These are phyloP conservation scores for Hypoxylon sp. DNA, from an alignment of 2,329 filamentous ascomycete genomes.

Conservation along the genomic window DNA sequence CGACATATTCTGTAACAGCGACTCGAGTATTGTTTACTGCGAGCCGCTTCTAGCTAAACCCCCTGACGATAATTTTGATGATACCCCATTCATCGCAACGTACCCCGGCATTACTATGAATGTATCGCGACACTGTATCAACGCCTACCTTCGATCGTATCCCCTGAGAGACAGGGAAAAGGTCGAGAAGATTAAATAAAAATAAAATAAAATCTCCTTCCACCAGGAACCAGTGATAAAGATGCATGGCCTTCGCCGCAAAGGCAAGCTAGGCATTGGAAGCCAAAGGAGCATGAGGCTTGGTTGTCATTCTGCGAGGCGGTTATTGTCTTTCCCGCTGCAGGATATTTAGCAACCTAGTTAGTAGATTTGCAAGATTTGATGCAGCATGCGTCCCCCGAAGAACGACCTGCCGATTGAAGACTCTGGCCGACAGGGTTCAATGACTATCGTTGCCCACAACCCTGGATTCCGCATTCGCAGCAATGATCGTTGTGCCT, in stretches of 20 bases:
- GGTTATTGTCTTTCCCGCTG: conserved; percentile 36
- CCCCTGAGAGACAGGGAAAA: not conserved
- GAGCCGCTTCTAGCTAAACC: conserved; percentile 14
- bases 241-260: conserved; percentile 30
- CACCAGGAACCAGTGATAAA: conserved; percentile 36
- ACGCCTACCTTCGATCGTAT: not conserved
- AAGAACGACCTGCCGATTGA: conserved; percentile 45
- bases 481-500: conserved; percentile 27
- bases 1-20: conserved; percentile 21
- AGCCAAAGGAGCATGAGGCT: conserved; percentile 37
- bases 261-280: conserved; percentile 31
- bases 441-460: conserved; percentile 31
- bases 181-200: not conserved
- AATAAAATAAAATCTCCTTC: not conserved
- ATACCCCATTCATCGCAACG: conserved; percentile 29
- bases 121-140: conserved; percentile 30
- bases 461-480: conserved; percentile 43
- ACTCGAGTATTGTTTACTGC: conserved; percentile 13
- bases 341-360: conserved; percentile 32
- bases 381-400: conserved; percentile 34
- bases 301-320: conserved; percentile 44
- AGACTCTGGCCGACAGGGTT: conserved; percentile 41
- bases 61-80: conserved; percentile 27
- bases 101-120: conserved; percentile 23
- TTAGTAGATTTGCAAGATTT: conserved; percentile 40